Percentiles rank a stretch among this genome's conserved stretches.
These are phyloP conservation scores for Apiotrichum porosum DNA, from an alignment of 1,284 basidiomycete genomes.

Conservation along the genomic window DNA sequence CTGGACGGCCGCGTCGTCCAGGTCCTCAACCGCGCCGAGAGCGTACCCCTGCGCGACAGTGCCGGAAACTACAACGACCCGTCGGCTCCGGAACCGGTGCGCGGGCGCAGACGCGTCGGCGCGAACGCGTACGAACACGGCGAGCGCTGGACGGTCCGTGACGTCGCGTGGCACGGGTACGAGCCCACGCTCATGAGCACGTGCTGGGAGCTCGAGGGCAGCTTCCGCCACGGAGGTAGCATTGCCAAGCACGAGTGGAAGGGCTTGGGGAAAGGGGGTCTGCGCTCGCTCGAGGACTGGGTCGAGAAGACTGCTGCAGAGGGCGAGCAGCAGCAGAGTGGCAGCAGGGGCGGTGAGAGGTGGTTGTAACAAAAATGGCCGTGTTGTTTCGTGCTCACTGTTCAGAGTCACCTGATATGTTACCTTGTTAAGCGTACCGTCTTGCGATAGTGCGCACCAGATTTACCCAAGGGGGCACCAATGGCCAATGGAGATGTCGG, in stretches of 20 bases:
- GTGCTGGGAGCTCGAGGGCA: constrained; percentile 66
- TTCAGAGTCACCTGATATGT: too few species aligned
- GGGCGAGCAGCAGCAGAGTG: too few species aligned
- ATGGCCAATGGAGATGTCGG: too few species aligned
- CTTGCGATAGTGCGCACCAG: too few species aligned
- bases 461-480: too few species aligned
- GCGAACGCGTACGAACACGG: constrained; percentile 48
- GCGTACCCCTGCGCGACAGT: constrained; percentile 60
- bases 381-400: too few species aligned
- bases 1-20: constrained; percentile 65
- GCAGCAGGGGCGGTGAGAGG: too few species aligned
- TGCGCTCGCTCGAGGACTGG: constrained; percentile 65
- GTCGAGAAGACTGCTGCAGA: constrained; percentile 56
- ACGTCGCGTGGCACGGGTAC: constrained; percentile 58
- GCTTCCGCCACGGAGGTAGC: constrained; percentile 58
- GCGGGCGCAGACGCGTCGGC: constrained; percentile 52
- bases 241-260: constrained; percentile 93
- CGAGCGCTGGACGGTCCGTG: constrained; percentile 53
- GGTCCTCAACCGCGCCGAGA: constrained; percentile 72
- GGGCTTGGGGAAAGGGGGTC: constrained; percentile 66
- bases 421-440: too few species aligned
- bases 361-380: too few species aligned
- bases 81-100: constrained; percentile 28
- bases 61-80: constrained; percentile 41
- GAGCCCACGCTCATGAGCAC: constrained; percentile 88